These are phyloP conservation scores for Pythium phragmitis DNA, from an alignment of 352 stramenopile species.

Conservation along the genomic window DNA sequence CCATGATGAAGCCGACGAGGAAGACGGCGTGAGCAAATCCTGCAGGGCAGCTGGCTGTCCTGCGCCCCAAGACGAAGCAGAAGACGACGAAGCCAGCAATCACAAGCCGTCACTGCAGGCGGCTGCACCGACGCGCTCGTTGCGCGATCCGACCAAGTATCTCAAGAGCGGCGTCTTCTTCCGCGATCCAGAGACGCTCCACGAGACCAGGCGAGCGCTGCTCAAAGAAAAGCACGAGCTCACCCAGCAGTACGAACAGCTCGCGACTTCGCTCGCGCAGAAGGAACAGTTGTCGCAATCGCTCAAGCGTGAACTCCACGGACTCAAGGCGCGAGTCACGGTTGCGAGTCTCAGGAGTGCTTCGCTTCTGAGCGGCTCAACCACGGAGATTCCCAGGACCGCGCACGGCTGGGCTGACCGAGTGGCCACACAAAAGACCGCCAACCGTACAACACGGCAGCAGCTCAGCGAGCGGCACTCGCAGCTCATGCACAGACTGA, in stretches of 20 bases:
- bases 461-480: conserved; percentile 27
- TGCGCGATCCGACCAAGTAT: conserved; percentile 22
- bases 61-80: conserved; percentile 5
- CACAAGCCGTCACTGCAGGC: neutral
- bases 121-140: neutral
- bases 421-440: conserved; percentile 41
- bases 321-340: conserved; percentile 57
- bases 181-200: conserved; percentile 49
- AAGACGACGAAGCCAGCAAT: neutral
- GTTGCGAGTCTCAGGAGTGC: conserved; percentile 26
- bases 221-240: conserved; percentile 44
- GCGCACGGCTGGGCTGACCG: conserved; percentile 44
- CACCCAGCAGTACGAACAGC: conserved; percentile 28
- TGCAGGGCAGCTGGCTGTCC: neutral
- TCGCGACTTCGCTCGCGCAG: conserved; percentile 34
- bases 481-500: conserved; percentile 22
- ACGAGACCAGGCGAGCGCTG: conserved; percentile 38
- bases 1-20: neutral
- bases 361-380: neutral
- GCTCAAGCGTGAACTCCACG: conserved; percentile 48
- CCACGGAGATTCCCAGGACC: conserved; percentile 15
- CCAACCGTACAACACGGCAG: conserved; percentile 37
- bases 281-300: conserved; percentile 34
- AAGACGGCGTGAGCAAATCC: neutral
- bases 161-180: conserved; percentile 48